phyloP scores from a whole-genome alignment of 805 yeast genomes.

The Candida manassasensis region DNA sequence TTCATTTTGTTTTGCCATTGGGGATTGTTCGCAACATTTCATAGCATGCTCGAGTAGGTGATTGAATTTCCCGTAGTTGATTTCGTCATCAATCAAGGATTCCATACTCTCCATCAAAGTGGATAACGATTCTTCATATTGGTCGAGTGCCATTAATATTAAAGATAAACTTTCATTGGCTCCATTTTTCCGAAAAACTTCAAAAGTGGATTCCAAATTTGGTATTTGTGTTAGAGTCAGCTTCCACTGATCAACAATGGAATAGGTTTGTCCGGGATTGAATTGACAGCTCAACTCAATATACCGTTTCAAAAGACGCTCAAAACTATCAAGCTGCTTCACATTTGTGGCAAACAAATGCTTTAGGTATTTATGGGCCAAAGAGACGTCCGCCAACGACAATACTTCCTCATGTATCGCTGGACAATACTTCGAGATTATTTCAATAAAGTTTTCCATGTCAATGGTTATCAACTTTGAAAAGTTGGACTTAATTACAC shows the following conservation, averaged over 20 bases:
- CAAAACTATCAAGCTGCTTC: constrained; percentile 6
- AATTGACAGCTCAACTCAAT: constrained; percentile 20
- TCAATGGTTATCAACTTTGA: constrained; percentile 22
- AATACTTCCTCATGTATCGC: constrained; percentile 36
- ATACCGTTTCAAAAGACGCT: constrained; percentile 12
- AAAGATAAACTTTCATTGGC: constrained; percentile 29
- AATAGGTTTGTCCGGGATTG: constrained; percentile 9
- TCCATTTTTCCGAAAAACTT: constrained; percentile 16
- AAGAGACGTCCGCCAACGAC: constrained; percentile 15
- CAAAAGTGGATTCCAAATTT: constrained; percentile 7
- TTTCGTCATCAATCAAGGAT: constrained; percentile 4
- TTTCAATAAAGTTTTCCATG: constrained; percentile 27
- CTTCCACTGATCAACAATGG: constrained; percentile 12
- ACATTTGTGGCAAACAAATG: constrained; percentile 19
- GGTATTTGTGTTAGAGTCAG: constrained; percentile 6
- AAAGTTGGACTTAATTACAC: constrained; percentile 22
- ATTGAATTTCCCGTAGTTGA: constrained; percentile 21
- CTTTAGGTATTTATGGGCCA: constrained; percentile 30
- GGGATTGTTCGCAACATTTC: constrained; percentile 22
- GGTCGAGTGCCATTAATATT: constrained; percentile 18
- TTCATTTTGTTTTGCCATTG: constrained; percentile 6
- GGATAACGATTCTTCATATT: constrained; percentile 25
- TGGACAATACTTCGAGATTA: constrained; percentile 35
- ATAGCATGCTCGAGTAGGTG: constrained; percentile 29
- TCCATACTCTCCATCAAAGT: constrained; percentile 11